Percentiles rank a stretch among this genome's conserved stretches.
Evolutionary conservation across 2,329 filamentous ascomycete genomes (phyloP).

Genomic region (Arachnopeziza araneosa): DNA sequence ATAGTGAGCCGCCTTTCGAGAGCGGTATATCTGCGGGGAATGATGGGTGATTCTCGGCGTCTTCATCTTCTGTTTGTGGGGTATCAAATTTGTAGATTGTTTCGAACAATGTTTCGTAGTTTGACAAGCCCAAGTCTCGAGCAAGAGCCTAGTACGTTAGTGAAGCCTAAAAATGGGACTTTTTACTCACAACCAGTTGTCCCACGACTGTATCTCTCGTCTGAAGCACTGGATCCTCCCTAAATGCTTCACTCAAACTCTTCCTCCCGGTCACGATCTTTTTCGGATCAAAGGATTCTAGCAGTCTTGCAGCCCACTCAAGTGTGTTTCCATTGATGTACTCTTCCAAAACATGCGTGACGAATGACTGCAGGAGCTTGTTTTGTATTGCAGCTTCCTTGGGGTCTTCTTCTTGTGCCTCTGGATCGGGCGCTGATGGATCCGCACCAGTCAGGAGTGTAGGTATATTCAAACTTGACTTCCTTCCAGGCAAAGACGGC

Average conservation of each 20-base stretch:
- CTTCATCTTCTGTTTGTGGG: conserved; percentile 34
- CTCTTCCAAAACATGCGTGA: conserved; percentile 71
- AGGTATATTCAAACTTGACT: conserved; percentile 51
- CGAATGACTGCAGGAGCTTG: conserved; percentile 66
- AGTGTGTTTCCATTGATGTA: conserved; percentile 59
- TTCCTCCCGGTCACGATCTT: conserved; percentile 55
- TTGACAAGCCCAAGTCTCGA: conserved; percentile 50
- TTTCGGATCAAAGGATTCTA: conserved; percentile 63
- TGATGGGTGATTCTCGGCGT: conserved; percentile 41
- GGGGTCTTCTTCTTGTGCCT: conserved; percentile 48
- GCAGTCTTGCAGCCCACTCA: conserved; percentile 57
- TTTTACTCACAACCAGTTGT: conserved; percentile 56
- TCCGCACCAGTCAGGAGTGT: conserved; percentile 41
- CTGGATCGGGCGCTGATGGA: conserved; percentile 54
- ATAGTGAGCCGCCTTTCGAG: conserved; percentile 53
- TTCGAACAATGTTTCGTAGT: conserved; percentile 38
- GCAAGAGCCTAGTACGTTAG: conserved; percentile 35
- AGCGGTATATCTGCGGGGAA: conserved; percentile 49
- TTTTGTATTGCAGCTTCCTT: conserved; percentile 57
- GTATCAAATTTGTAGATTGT: conserved; percentile 40
- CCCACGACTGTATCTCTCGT: conserved; percentile 63
- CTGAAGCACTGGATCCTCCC: conserved; percentile 55
- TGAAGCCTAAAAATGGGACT: background rate
- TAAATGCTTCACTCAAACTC: conserved; percentile 59
- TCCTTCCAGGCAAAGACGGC: conserved; percentile 54